Evolutionary conservation across 2,329 filamentous ascomycete species (phyloP), one percentile per base, ranked within the genome.

Genomic region (Juglanconis juglandina): DNA sequence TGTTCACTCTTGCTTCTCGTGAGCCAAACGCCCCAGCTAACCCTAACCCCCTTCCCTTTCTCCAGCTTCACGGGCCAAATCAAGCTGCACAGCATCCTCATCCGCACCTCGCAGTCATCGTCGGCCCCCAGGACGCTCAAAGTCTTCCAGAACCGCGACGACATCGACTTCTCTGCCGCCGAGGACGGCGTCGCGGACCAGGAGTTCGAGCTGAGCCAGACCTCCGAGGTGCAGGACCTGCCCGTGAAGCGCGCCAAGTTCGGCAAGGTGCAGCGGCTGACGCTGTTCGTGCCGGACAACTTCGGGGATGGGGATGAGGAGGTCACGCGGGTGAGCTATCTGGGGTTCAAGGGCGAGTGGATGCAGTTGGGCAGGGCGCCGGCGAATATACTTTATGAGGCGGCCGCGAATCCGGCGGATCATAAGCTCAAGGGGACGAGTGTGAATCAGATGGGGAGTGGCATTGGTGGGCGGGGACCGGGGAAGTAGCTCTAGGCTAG

Each of bases 301-400:
- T 96, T 94, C 75, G 84, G 87, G 67, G 83, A 86, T 52, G 91
- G 87, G 0, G 90, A 92, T 13, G 91, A 93, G 70, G 91, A 96
- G 58, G 86, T 89, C 58, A 94, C 91, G 49, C 82, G 87, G 53
- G 73, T 98, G 2, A 87, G 81, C 63, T 99, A 97, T 76, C 65
- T 98, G 59, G 95, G 91, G 1, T 98, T 99, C 79, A 93, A 91
- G 76, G 95, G 95, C 32, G 91, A 96, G 75, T 98, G 92, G 82
- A 95, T 95, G 84, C 87, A 87, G 72, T 75, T 96, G 69, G 95
- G 89, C 51, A 82, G 89, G 58, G 91, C 94, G 71, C 92, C 95
- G 1, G 79, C 89, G 6, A 92, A 89, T 67, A 94, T 98, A 68
- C 69, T 96, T 63, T 99, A 98, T 74, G 95, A 99, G 81, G 90